Evolutionary conservation across 176 grass and related monocot genomes (phyloP).

Genomic region (Eleusine indica): DNA sequence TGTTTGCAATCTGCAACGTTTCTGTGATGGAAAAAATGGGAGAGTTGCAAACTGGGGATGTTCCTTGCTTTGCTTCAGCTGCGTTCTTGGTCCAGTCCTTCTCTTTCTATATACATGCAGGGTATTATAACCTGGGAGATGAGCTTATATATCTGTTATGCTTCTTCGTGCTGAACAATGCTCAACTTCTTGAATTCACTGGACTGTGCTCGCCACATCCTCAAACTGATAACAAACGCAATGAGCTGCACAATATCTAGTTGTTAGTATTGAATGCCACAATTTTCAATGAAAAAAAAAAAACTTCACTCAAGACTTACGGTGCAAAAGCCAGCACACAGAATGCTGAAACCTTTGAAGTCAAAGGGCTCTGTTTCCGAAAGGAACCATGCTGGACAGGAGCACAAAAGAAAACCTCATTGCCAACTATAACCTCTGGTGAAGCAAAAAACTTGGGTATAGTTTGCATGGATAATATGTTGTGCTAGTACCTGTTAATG

Average conservation of each 20-base stretch:
- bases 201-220: background rate
- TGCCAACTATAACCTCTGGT: background rate
- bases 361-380: slow-evolving; percentile 75
- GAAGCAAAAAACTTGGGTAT: slow-evolving; percentile 10
- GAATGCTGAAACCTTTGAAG: slow-evolving; percentile 93
- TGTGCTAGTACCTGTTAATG: slow-evolving; percentile 64
- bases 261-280: background rate
- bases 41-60: background rate
- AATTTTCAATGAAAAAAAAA: background rate
- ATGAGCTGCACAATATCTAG: slow-evolving; percentile 33
- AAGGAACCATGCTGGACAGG: slow-evolving; percentile 71
- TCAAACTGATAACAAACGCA: slow-evolving; percentile 50
- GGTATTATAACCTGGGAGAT: background rate
- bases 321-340: slow-evolving; percentile 75
- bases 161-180: slow-evolving; percentile 35
- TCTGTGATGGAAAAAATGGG: background rate
- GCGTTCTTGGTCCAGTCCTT: background rate
- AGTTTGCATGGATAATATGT: slow-evolving; percentile 1
- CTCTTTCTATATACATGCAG: background rate
- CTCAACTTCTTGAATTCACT: slow-evolving; percentile 18
- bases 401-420: background rate
- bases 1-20: background rate
- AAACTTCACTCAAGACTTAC: slow-evolving; percentile 43
- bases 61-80: background rate
- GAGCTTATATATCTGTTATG: background rate